Evolutionary conservation across 306 rosid genomes (phyloP).

Genomic region (Cotoneaster glaucophyllus): DNA sequence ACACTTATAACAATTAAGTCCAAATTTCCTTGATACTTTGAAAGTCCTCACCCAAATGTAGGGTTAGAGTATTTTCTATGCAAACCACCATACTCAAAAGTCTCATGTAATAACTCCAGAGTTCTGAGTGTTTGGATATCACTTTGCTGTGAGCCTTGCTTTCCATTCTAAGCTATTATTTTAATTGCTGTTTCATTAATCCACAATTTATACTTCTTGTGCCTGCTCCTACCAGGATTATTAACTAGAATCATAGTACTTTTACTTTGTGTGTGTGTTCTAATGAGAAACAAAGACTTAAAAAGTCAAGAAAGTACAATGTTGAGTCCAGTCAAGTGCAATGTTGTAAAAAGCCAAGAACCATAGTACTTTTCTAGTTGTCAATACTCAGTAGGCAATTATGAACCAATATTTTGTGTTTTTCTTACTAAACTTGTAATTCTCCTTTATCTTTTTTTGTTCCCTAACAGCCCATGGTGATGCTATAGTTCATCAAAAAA

Average conservation of each 20-base stretch:
- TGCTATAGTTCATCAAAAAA: neutral
- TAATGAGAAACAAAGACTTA: neutral
- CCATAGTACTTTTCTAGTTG: neutral
- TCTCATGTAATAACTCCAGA: neutral
- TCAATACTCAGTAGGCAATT: neutral
- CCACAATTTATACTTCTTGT: neutral
- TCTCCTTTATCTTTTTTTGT: too few relatives aligned
- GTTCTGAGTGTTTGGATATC: neutral
- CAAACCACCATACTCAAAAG: neutral
- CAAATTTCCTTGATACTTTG: too few relatives aligned
- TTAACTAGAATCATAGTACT: neutral
- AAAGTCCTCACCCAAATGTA: too few relatives aligned
- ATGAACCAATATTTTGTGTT: neutral
- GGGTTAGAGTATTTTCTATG: neutral
- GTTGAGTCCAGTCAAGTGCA: neutral
- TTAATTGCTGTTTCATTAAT: neutral
- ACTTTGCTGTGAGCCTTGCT: neutral
- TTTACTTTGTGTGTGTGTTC: too few relatives aligned
- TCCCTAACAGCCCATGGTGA: neutral
- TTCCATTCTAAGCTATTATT: neutral
- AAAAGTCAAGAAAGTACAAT: neutral
- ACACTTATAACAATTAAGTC: too few relatives aligned
- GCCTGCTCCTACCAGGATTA: neutral
- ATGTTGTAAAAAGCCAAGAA: neutral
- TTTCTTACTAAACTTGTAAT: neutral